Percentiles rank a stretch among this genome's conserved stretches.
Evolutionary conservation across 441 rosid species (phyloP).

Genomic region (Hura crepitans): DNA sequence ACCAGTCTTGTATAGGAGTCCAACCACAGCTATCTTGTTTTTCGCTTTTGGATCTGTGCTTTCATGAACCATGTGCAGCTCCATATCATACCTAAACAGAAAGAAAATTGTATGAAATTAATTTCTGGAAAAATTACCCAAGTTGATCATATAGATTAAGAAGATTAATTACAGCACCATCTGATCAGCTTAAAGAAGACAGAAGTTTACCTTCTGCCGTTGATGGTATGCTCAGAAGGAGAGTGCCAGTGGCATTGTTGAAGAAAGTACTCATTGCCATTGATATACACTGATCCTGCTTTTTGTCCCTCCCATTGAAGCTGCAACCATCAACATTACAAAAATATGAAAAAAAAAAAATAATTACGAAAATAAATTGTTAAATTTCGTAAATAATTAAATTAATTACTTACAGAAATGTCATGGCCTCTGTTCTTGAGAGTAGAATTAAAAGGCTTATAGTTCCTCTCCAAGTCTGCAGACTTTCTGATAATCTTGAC

Average conservation of each 20-base stretch:
- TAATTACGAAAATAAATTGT: no score
- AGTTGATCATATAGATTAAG: no score
- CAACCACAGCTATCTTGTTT: constrained; percentile 42
- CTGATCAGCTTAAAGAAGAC: not conserved
- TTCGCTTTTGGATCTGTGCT: constrained; percentile 34
- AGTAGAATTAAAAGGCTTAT: constrained; percentile 38
- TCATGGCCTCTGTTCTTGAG: constrained; percentile 56
- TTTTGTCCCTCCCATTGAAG: constrained; percentile 38
- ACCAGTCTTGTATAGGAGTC: constrained; percentile 50
- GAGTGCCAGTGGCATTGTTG: constrained; percentile 76
- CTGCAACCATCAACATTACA: constrained; percentile 27
- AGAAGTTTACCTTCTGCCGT: constrained; percentile 43
- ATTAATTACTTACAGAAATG: constrained; percentile 36
- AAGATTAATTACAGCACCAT: no score
- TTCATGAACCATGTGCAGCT: constrained; percentile 62
- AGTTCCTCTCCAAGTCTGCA: constrained; percentile 22
- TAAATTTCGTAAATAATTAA: no score
- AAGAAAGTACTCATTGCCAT: constrained; percentile 49
- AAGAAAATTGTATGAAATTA: not conserved
- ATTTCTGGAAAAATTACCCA: no score
- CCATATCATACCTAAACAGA: constrained; percentile 47
- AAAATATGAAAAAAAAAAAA: no score
- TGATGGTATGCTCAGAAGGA: constrained; percentile 73
- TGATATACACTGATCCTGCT: constrained; percentile 45
- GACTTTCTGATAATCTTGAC: constrained; percentile 28